Conservation (phyloP, 225 moss, liverwort and hornwort genomes). For the Thuidium tamariscinum region DNA sequence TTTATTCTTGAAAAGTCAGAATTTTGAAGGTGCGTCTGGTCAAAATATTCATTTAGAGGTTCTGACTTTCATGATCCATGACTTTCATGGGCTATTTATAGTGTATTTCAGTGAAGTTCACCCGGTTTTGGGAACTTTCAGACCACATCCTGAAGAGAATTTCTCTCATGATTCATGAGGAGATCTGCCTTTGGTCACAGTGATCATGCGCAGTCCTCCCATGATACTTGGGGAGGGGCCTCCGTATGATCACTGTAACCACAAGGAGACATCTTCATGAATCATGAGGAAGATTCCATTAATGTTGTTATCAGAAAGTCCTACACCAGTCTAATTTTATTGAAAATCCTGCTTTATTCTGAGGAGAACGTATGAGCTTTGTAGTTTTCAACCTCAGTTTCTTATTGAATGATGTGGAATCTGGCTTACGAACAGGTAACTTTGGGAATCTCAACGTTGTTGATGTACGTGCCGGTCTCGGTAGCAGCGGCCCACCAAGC, state of each 20-base stretch:
- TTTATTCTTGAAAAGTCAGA: not conserved
- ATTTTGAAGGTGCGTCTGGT: not conserved
- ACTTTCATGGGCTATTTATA: not conserved
- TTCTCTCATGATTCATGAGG: not conserved
- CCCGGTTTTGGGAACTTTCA: not conserved
- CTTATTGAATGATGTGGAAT: not conserved
- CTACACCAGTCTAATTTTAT: not conserved
- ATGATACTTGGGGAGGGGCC: not conserved
- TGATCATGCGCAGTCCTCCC: not conserved
- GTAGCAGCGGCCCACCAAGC: slow-evolving; percentile 94
- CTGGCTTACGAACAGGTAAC: slow-evolving; percentile 52
- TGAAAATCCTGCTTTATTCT: not conserved
- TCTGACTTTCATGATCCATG: not conserved
- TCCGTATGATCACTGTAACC: not conserved
- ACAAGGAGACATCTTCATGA: not conserved
- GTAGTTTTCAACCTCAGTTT: not conserved
- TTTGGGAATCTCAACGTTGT: slow-evolving; percentile 74
- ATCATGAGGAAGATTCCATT: not conserved
- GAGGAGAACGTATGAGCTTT: not conserved
- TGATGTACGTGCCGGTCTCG: slow-evolving; percentile 90
- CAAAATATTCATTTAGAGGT: not conserved
- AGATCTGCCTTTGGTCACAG: not conserved
- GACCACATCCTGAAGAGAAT: not conserved
- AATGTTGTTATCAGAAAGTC: not conserved
- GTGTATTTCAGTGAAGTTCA: not conserved